A percentile compares a stretch with the other conserved stretches of the same genome.
phyloP scores from a whole-genome alignment of 495 filamentous ascomycete species.

The Chaetomium tenue region DNA sequence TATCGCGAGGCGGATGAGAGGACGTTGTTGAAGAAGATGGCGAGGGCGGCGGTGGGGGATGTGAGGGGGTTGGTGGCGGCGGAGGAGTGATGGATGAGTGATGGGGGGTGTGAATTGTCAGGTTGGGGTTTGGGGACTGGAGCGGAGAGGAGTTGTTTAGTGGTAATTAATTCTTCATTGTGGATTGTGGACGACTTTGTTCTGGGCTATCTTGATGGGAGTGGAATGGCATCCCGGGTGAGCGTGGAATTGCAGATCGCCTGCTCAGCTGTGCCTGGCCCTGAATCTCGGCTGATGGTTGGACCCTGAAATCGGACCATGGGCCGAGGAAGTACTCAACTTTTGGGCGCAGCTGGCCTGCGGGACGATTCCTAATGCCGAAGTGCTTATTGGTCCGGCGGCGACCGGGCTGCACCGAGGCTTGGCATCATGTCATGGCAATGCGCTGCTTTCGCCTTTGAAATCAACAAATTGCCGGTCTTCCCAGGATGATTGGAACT shows the following conservation, averaged over 20 bases:
- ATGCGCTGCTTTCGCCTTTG: slow-evolving; percentile 16
- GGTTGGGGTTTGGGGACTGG: too few relatives aligned
- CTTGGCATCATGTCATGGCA: slow-evolving; percentile 44
- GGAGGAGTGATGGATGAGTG: slow-evolving; percentile 8
- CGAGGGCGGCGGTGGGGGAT: slow-evolving; percentile 70
- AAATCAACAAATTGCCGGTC: slow-evolving; percentile 14
- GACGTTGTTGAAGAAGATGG: slow-evolving; percentile 79
- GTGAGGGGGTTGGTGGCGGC: slow-evolving; percentile 50
- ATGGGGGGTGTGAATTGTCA: too few relatives aligned
- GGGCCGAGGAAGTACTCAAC: background rate
- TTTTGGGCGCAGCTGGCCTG: background rate
- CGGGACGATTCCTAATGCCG: slow-evolving; percentile 34
- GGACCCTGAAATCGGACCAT: slow-evolving; percentile 4
- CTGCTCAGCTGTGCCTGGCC: too few relatives aligned
- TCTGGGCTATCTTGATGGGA: too few relatives aligned
- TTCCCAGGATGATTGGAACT: background rate
- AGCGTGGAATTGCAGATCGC: too few relatives aligned
- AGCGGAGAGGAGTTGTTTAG: too few relatives aligned
- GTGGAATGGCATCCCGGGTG: background rate
- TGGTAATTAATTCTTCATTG: too few relatives aligned
- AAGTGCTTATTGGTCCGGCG: slow-evolving; percentile 42
- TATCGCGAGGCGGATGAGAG: slow-evolving; percentile 76
- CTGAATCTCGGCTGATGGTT: background rate
- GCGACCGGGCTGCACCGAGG: slow-evolving; percentile 35
- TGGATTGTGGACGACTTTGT: too few relatives aligned